Base-by-base conservation (phyloP, 441 rosid species). In the Metrosideros polymorpha region DNA sequence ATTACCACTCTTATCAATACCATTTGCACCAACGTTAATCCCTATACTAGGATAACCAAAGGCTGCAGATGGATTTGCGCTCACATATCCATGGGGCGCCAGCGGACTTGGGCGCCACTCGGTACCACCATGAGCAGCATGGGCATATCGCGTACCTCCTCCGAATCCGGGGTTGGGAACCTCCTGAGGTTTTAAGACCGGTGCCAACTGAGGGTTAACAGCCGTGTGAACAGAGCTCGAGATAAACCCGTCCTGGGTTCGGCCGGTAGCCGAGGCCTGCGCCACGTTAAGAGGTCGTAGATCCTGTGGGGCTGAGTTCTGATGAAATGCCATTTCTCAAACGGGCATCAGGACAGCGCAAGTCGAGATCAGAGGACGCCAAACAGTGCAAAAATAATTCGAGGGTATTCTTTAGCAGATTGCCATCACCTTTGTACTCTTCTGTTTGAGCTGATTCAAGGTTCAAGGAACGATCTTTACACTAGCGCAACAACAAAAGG, bases 271-370 rank as follows among this genome's bases (percentile, higher is more conserved):
- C 27, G 89, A 83, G 59, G 89, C 87, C 25, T 89, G 90, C 25
- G 92, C 87, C 66, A 89, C 84, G 63, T 89, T 89, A 82, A 91
- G 52, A 18, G 93, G 94, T 82, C 91, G 88, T 24, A 86, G 91
- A 85, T 93, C 95, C 50, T 89, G 88, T 4, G 94, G 91, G 5
- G 88, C 53, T 24, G 91, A 89, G 86, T 86, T 92, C 53, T 91
- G 95, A 92, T 94, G 96, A 90, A 92, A 92, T 57, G 93, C 96
- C 98, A 95, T 94, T 71, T 50, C 39, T 83, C 59, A 32, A 50
- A 49, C 18, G 59, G 14, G 42, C 15, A 3, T 45, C 15, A 35
- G n/a, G 22, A 53, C 88, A 85, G 49, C 55, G 61, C 85, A 82
- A 24, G 39, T 22, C 55, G 14, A 59, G 39, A 13, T 79, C 32